phyloP scores from a whole-genome alignment of 495 filamentous ascomycete genomes.

The Neurospora intermedia region DNA sequence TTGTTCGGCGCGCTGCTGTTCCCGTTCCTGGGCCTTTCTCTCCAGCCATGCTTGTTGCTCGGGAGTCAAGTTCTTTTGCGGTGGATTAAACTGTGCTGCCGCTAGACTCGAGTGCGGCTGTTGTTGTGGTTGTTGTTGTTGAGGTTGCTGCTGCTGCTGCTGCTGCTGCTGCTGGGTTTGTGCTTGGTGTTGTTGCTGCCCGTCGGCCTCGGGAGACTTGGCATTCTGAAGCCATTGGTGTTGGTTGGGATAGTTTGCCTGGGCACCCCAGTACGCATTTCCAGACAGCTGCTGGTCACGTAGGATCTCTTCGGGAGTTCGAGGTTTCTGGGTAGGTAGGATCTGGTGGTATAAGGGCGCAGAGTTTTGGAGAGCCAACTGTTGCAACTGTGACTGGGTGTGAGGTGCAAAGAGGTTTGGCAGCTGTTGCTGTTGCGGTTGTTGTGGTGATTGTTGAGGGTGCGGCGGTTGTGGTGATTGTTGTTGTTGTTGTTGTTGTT shows the following conservation, averaged over 20 bases:
- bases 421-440: conserved; percentile 10
- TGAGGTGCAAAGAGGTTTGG: background rate
- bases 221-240: background rate
- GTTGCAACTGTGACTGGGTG: background rate
- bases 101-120: background rate
- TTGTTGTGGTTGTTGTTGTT: background rate
- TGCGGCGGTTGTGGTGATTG: conserved; percentile 1
- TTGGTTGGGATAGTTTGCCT: background rate
- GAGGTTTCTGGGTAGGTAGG: conserved; percentile 1
- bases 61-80: background rate
- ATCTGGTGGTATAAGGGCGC: background rate
- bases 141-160: background rate
- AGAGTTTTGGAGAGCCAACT: background rate
- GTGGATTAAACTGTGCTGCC: background rate
- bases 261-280: background rate
- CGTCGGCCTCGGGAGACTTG: background rate
- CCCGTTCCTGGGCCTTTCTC: background rate
- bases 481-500: background rate
- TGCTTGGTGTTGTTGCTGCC: background rate
- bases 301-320: conserved; percentile 1
- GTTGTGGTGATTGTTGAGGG: background rate
- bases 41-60: background rate
- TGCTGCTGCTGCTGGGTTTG: background rate
- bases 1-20: background rate
- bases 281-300: background rate